Evolutionary conservation across 306 rosid species (phyloP).

Genomic region (Medicago lupulina): DNA sequence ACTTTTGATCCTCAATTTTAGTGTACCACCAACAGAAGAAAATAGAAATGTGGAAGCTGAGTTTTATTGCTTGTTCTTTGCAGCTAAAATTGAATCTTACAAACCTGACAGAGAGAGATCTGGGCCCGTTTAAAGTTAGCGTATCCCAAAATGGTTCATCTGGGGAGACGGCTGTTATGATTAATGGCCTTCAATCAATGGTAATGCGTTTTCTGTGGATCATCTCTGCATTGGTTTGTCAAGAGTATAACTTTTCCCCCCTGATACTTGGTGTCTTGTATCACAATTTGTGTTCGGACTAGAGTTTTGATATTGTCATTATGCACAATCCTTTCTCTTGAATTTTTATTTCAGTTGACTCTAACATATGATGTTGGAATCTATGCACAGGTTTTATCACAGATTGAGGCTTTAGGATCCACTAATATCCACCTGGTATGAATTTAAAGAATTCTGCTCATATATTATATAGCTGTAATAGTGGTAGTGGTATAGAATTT

Average conservation of each 20-base stretch:
- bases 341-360: conserved; percentile 23
- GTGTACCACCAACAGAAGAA: conserved; percentile 3
- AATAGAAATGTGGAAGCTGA: conserved; percentile 43
- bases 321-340: conserved; percentile 11
- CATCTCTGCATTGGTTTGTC: conserved; percentile 30
- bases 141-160: conserved; percentile 59
- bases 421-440: conserved; percentile 68
- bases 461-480: conserved; percentile 31
- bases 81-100: conserved; percentile 78
- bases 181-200: conserved; percentile 87
- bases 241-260: conserved; percentile 17
- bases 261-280: conserved; percentile 21
- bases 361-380: conserved; percentile 36
- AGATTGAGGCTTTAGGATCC: conserved; percentile 59
- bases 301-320: conserved; percentile 44
- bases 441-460: conserved; percentile 25
- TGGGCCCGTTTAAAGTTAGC: conserved; percentile 89
- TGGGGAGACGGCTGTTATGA: conserved; percentile 65
- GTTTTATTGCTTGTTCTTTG: conserved; percentile 43
- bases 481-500: conserved; percentile 21
- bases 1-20: conserved; percentile 17
- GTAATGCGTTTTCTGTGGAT: conserved; percentile 55
- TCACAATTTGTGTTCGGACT: conserved; percentile 36
- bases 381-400: conserved; percentile 54
- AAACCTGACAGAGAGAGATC: conserved; percentile 77